Percentiles rank a stretch among this genome's conserved stretches.
Conservation (phyloP, 352 stramenopile genomes). For the Phytopythium cucurbitacearum region DNA sequence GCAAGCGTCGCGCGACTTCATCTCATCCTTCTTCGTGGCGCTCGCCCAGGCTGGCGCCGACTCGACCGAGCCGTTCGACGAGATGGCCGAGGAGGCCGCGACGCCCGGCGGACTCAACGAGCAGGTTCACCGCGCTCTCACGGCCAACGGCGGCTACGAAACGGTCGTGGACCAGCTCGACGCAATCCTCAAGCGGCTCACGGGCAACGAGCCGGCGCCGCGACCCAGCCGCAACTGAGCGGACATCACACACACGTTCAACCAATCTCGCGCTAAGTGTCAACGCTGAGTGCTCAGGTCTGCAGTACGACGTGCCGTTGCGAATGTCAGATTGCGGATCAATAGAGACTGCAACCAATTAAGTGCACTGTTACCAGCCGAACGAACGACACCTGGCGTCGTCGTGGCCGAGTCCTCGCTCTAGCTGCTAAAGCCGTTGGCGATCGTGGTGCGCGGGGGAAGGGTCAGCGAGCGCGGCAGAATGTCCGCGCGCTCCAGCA, state of each 20-base stretch:
- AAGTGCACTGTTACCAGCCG: too few relatives aligned
- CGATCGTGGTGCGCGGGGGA: slow-evolving; percentile 3
- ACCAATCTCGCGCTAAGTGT: neutral
- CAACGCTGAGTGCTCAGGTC: neutral
- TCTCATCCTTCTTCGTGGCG: slow-evolving; percentile 82
- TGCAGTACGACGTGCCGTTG: too few relatives aligned
- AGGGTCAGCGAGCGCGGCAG: slow-evolving; percentile 11
- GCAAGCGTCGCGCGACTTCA: slow-evolving; percentile 69
- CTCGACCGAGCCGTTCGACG: slow-evolving; percentile 70
- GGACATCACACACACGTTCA: slow-evolving; percentile 3
- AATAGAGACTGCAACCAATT: too few relatives aligned
- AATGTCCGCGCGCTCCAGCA: slow-evolving; percentile 63
- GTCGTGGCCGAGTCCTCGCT: too few relatives aligned
- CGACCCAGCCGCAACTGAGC: slow-evolving; percentile 31
- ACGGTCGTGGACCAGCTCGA: slow-evolving; percentile 80
- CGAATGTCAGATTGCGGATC: too few relatives aligned
- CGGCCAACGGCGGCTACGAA: slow-evolving; percentile 67
- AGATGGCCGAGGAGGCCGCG: slow-evolving; percentile 81
- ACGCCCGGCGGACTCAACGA: slow-evolving; percentile 82
- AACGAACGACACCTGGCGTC: too few relatives aligned
- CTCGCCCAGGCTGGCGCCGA: slow-evolving; percentile 67
- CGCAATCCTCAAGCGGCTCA: slow-evolving; percentile 78
- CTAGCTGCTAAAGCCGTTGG: neutral
- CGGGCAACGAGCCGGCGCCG: slow-evolving; percentile 52
- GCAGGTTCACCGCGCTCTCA: slow-evolving; percentile 73